Percentiles rank a stretch among this genome's conserved stretches.
These are phyloP conservation scores for Candida xyloterini DNA, from an alignment of 805 yeast species.

Conservation along the genomic window DNA sequence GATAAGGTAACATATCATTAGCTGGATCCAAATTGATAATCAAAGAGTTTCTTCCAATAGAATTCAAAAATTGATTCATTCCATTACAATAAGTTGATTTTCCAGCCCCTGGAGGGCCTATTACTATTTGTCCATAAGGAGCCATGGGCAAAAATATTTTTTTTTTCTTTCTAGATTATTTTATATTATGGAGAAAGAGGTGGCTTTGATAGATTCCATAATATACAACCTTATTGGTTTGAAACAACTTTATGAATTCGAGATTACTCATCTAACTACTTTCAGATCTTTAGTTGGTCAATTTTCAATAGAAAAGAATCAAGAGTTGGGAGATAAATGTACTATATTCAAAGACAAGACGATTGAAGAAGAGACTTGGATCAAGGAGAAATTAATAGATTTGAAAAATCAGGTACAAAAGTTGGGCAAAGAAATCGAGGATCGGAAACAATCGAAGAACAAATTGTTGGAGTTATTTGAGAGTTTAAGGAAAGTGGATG, in stretches of 20 bases:
- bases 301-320: slow-evolving; percentile 17
- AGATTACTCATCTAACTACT: slow-evolving; percentile 20
- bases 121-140: slow-evolving; percentile 81
- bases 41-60: slow-evolving; percentile 88
- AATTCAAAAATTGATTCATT: slow-evolving; percentile 85
- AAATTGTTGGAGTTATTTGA: slow-evolving; percentile 30
- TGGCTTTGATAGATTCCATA: slow-evolving; percentile 26
- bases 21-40: slow-evolving; percentile 89
- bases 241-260: slow-evolving; percentile 28
- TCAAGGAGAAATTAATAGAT: slow-evolving; percentile 11
- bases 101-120: slow-evolving; percentile 98
- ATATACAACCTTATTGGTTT: slow-evolving; percentile 25
- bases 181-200: slow-evolving; percentile 24
- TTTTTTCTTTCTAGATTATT: not conserved
- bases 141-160: slow-evolving; percentile 36
- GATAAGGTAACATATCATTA: slow-evolving; percentile 52
- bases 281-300: slow-evolving; percentile 13
- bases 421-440: slow-evolving; percentile 37
- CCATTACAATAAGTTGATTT: slow-evolving; percentile 95
- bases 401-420: slow-evolving; percentile 13
- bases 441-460: slow-evolving; percentile 29
- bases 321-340: slow-evolving; percentile 15
- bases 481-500: slow-evolving; percentile 20
- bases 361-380: slow-evolving; percentile 18
- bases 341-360: slow-evolving; percentile 23